Evolutionary conservation across 1,139 yeast genomes (phyloP).

Genomic region (Zygoascus sp.): DNA sequence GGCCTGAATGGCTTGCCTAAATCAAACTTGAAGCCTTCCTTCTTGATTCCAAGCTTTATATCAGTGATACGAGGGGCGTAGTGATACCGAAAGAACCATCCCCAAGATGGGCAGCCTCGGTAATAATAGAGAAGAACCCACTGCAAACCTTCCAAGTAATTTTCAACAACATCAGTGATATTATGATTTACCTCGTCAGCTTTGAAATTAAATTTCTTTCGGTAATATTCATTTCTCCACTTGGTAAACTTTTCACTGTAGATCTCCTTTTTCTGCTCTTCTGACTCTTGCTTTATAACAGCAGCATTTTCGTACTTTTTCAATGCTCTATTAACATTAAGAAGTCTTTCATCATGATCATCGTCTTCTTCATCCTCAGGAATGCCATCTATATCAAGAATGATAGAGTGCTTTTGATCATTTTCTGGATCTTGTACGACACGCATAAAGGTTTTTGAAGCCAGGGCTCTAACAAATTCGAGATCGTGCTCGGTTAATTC

Average conservation of each 20-base stretch:
- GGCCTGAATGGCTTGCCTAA: slow-evolving; percentile 81
- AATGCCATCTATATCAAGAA: slow-evolving; percentile 69
- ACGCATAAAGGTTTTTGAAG: slow-evolving; percentile 26
- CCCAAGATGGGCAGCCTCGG: slow-evolving; percentile 89
- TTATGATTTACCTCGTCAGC: slow-evolving; percentile 49
- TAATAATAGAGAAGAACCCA: slow-evolving; percentile 93
- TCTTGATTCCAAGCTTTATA: slow-evolving; percentile 62
- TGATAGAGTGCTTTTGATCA: slow-evolving; percentile 19
- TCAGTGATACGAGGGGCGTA: slow-evolving; percentile 94
- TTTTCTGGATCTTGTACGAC: slow-evolving; percentile 23
- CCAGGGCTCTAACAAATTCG: slow-evolving; percentile 29
- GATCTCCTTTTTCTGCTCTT: slow-evolving; percentile 57
- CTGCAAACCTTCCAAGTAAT: slow-evolving; percentile 88
- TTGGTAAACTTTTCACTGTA: slow-evolving; percentile 67
- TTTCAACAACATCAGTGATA: slow-evolving; percentile 55
- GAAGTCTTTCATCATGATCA: slow-evolving; percentile 33
- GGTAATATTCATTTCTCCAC: slow-evolving; percentile 84
- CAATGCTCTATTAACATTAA: slow-evolving; percentile 27
- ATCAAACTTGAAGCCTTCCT: slow-evolving; percentile 53
- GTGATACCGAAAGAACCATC: slow-evolving; percentile 85
- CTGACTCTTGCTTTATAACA: slow-evolving; percentile 57
- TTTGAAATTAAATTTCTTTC: slow-evolving; percentile 58
- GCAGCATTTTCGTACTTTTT: slow-evolving; percentile 72
- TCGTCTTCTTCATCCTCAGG: slow-evolving; percentile 60
- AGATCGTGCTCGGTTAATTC: slow-evolving; percentile 25